phyloP scores from a whole-genome alignment of 179 eudicot genomes.

The Silene coronaria region DNA sequence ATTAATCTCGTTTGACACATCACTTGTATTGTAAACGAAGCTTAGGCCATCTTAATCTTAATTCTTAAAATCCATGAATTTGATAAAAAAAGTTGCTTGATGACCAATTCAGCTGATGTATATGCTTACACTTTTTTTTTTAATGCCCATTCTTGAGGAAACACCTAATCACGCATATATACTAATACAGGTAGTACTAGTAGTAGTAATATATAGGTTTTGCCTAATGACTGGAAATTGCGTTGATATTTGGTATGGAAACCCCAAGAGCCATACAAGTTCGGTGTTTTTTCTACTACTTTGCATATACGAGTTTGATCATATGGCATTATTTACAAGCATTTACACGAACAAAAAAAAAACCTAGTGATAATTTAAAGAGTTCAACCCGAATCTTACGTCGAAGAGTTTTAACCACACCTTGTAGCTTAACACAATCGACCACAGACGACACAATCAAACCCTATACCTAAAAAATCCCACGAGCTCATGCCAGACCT shows the following conservation, averaged over 20 bases:
- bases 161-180: background rate
- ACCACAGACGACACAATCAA: background rate
- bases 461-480: background rate
- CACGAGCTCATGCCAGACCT: conserved; percentile 1
- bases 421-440: background rate
- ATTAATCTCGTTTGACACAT: too few relatives aligned
- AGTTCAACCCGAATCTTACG: background rate
- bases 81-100: background rate
- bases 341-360: background rate
- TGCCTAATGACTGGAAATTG: background rate
- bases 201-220: background rate
- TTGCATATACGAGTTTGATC: background rate
- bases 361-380: background rate
- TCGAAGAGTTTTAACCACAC: background rate
- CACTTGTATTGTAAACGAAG: background rate
- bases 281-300: background rate
- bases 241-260: background rate
- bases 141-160: too few relatives aligned
- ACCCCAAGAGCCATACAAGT: background rate
- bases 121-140: background rate
- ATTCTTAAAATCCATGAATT: background rate
- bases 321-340: background rate
- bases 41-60: conserved; percentile 1
- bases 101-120: background rate
- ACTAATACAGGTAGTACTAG: too few relatives aligned